phyloP scores from a whole-genome alignment of 2,329 filamentous ascomycete species.

The Aspergillus viridinutans region DNA sequence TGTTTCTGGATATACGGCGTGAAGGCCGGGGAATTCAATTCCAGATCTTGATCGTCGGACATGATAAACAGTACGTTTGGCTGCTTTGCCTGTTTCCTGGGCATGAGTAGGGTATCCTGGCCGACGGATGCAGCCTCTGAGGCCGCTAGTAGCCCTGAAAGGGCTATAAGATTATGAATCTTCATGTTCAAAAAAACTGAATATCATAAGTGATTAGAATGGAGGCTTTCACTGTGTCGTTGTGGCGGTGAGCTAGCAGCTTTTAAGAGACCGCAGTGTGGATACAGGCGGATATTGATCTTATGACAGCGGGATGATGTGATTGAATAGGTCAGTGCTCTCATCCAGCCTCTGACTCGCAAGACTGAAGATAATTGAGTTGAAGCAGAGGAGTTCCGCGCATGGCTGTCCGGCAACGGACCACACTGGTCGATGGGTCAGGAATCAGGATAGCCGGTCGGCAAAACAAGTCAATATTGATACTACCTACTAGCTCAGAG shows the following conservation, averaged over 20 bases:
- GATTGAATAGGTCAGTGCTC: not conserved
- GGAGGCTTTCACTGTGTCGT: not conserved
- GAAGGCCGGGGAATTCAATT: constrained; percentile 58
- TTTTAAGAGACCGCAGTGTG: not conserved
- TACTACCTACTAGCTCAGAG: not conserved
- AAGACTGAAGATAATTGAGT: not conserved
- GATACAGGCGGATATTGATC: not conserved
- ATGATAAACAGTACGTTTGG: constrained; percentile 64
- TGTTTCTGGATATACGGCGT: constrained; percentile 57
- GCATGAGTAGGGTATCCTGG: constrained; percentile 11
- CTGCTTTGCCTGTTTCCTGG: constrained; percentile 4
- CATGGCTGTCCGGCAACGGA: not conserved
- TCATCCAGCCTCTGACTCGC: not conserved
- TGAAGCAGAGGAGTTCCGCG: too few species aligned
- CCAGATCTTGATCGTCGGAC: constrained; percentile 64
- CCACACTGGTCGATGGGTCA: too few species aligned
- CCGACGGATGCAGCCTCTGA: constrained; percentile 9
- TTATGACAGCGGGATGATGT: constrained; percentile 9
- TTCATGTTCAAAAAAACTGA: constrained; percentile 13
- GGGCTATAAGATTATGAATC: constrained; percentile 3
- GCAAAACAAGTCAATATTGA: not conserved
- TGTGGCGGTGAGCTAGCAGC: not conserved
- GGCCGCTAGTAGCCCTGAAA: constrained; percentile 14
- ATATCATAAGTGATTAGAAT: not conserved
- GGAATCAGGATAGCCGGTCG: not conserved